These are phyloP conservation scores for Candida sonorensis DNA, from an alignment of 805 yeast genomes.

Conservation along the genomic window DNA sequence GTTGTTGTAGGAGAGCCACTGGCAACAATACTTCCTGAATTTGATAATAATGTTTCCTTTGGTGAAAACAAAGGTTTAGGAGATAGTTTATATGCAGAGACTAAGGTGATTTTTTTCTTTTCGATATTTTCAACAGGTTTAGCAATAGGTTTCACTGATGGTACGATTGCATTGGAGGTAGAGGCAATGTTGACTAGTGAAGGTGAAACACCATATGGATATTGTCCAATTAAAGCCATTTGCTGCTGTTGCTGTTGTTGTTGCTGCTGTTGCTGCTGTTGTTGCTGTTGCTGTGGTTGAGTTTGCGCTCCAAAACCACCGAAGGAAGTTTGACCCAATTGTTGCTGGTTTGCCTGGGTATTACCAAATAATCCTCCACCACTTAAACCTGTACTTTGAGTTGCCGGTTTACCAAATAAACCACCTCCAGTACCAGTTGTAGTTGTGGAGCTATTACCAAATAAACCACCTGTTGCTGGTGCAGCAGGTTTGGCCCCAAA, in stretches of 20 bases:
- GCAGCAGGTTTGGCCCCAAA: conserved; percentile 8
- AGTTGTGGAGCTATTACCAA: conserved; percentile 25
- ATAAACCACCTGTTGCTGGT: conserved; percentile 28
- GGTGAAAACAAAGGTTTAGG: conserved; percentile 53
- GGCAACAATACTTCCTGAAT: conserved; percentile 19
- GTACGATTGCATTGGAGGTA: conserved; percentile 30
- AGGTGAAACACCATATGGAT: conserved; percentile 79
- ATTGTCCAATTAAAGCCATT: conserved; percentile 32
- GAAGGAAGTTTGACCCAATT: conserved; percentile 1
- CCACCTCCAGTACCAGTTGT: conserved; percentile 20
- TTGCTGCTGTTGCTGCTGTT: conserved; percentile 10
- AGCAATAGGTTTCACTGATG: conserved; percentile 45
- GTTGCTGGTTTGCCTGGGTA: conserved; percentile 5
- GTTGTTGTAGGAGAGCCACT: conserved; percentile 15
- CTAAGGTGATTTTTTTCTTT: conserved; percentile 55
- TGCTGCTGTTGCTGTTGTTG: conserved; percentile 17
- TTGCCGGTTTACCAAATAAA: conserved; percentile 13
- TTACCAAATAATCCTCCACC: conserved; percentile 31
- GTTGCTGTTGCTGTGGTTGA: conserved; percentile 13
- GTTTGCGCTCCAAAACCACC: conserved; percentile 8
- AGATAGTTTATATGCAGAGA: conserved; percentile 54
- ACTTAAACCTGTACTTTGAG: conserved; percentile 22
- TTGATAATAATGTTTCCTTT: conserved; percentile 14
- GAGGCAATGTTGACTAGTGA: conserved; percentile 40
- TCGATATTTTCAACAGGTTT: conserved; percentile 39